phyloP scores from a whole-genome alignment of 75 land plant genomes.

The Sequoiadendron giganteum region DNA sequence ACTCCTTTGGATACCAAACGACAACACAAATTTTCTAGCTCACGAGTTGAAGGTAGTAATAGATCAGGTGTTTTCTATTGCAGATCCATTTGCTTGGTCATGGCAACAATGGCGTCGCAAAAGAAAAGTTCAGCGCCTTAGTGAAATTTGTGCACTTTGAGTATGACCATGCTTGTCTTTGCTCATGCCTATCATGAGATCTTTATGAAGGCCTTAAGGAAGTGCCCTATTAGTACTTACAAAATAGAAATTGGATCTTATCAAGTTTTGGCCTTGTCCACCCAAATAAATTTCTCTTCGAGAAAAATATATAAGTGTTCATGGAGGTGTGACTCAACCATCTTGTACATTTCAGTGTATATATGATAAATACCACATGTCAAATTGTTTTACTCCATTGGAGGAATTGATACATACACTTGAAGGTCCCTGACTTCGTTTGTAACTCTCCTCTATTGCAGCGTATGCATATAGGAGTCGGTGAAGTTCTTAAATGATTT shows the following conservation, averaged over 20 bases:
- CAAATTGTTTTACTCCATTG: slow-evolving; percentile 93
- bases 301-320: slow-evolving; percentile 69
- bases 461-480: too few species aligned
- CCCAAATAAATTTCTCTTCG: slow-evolving; percentile 72
- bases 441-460: too few species aligned
- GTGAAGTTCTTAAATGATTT: too few species aligned
- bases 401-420: slow-evolving; percentile 94
- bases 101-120: slow-evolving; percentile 99
- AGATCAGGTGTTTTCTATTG: too few species aligned
- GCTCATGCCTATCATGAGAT: slow-evolving; percentile 97
- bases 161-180: slow-evolving; percentile 95
- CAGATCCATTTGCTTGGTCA: slow-evolving; percentile 96
- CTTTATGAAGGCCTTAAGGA: slow-evolving; percentile 99
- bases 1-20: too few species aligned
- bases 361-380: slow-evolving; percentile 96
- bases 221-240: slow-evolving; percentile 92
- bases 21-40: too few species aligned
- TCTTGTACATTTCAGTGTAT: slow-evolving; percentile 89
- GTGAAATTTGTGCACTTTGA: slow-evolving; percentile 95
- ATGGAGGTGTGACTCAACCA: slow-evolving; percentile 84
- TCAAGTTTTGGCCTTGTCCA: slow-evolving; percentile 65
- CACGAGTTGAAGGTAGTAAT: too few species aligned
- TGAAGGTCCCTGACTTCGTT: slow-evolving; percentile 98
- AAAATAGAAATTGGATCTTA: slow-evolving; percentile 88
- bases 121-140: slow-evolving; percentile 80